Base-by-base conservation (phyloP, 306 rosid species). In the Cucumis sativus region DNA sequence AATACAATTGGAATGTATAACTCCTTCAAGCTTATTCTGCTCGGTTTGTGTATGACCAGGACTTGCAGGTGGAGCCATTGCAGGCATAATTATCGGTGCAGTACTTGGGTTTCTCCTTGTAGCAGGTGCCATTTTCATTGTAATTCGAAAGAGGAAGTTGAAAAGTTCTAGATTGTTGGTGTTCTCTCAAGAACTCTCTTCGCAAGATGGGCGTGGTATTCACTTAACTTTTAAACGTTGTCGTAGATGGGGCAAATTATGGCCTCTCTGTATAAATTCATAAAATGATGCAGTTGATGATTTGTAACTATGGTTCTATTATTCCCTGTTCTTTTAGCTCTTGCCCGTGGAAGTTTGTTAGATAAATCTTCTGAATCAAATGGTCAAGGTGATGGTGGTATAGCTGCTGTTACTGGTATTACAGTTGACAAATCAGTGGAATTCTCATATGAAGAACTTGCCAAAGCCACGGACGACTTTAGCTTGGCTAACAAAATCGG, bases 401-500 rank as follows among this genome's bases (percentile, higher is more conserved):
- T 79, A 77, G 54, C 83, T 60, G 88, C 88, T 45, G 81, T 80
- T 78, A 76, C 87, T 6, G 86, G 91, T 64, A 85, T 91, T 65
- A 82, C 90, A 21, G 89, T 85, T 41, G 87, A 86, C 59, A 91
- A 91, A 80, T 91, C 97, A 66, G 82, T 90, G 79, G 92, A 91
- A 59, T 89, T 93, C 83, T 80, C 96, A 9, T 88, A 81, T 39
- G 92, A 93, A 81, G 97, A 93, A 87, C 91, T 93, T 74, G 86
- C 96, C 20, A 84, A 70, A 47, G 96, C 96, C 30, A 91, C 97
- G 55, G 84, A 88, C 84, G 71, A 93, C 84, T 93, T 93, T 80
- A 93, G 88, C 72, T n/a, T 87, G 65, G 92, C 88, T 54, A 80
- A 87, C 65, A 91, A 91, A 84, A 91, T 93, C 76, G 98, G 97